Percentiles rank a stretch among this genome's conserved stretches.
phyloP scores from a whole-genome alignment of 2,329 filamentous ascomycete genomes.

The Chaetomiaceae sp. region DNA sequence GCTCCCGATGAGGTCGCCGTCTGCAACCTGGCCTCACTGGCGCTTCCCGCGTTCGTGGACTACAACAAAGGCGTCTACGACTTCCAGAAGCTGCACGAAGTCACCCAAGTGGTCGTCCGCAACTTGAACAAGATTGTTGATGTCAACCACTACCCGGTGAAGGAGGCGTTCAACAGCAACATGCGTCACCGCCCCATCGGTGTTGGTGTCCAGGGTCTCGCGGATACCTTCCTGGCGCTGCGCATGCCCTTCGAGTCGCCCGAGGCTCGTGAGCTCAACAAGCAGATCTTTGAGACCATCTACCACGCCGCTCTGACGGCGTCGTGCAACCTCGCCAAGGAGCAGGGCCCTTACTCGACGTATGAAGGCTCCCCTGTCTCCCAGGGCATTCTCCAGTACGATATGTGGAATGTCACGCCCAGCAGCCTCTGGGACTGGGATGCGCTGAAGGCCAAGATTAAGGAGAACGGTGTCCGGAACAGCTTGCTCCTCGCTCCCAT shows the following conservation, averaged over 20 bases:
- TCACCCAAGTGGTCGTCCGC: slow-evolving; percentile 82
- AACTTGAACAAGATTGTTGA: slow-evolving; percentile 99
- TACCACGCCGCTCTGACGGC: slow-evolving; percentile 92
- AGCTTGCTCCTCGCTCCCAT: slow-evolving; percentile 92
- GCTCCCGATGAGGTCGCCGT: slow-evolving; percentile 97
- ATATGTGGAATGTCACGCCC: slow-evolving; percentile 96
- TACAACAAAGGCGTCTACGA: slow-evolving; percentile 79
- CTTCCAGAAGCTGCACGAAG: slow-evolving; percentile 95
- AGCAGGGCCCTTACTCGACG: slow-evolving; percentile 77
- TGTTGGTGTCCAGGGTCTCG: slow-evolving; percentile 94
- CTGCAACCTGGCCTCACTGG: slow-evolving; percentile 93
- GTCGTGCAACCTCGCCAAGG: slow-evolving; percentile 78
- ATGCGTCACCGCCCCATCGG: slow-evolving; percentile 94
- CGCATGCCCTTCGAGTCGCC: slow-evolving; percentile 95
- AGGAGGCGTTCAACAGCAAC: slow-evolving; percentile 91
- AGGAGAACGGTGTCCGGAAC: slow-evolving; percentile 90
- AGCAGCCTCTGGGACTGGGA: slow-evolving; percentile 97
- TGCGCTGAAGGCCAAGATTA: slow-evolving; percentile 80
- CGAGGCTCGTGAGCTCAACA: slow-evolving; percentile 89
- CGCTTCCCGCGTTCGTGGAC: slow-evolving; percentile 86
- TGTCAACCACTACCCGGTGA: slow-evolving; percentile 96
- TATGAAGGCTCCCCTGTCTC: slow-evolving; percentile 93
- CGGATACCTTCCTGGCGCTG: slow-evolving; percentile 94
- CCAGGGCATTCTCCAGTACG: slow-evolving; percentile 92
- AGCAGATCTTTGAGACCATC: slow-evolving; percentile 98